Base-by-base conservation (phyloP, 495 filamentous ascomycete species). In the Daldinia caldariorum region DNA sequence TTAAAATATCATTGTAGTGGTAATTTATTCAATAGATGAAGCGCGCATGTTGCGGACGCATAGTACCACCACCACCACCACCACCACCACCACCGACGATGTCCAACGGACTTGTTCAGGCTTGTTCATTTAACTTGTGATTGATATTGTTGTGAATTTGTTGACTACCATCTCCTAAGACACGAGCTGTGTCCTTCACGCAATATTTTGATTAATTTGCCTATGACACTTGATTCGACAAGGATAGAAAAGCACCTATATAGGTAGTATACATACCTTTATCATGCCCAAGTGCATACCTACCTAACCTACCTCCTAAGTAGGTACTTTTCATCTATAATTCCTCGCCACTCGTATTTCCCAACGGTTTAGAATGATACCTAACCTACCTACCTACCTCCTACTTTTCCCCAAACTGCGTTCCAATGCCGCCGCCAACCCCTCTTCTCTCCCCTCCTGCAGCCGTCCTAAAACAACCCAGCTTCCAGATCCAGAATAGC, bases 1-100 rank as follows among this genome's bases (percentile, higher is more conserved):
- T 18, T 10, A 26, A 35, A 34, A 56, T 26, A 26, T 29, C 16
- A 45, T 7, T 61, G 20, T 61, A 67, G 63, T 63, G 63, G 55
- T 66, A 71, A 67, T 71, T 41, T 18, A 63, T 66, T 41, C 43
- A 61, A 71, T 71, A 67, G 6, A 67, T 55, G 58, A 66, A 22
- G 57, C 49, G 61, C 61, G 68, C 56, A 39, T 58, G 45, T 66
- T 41, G 29, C 16, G 22, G 43, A 49, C 41, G 63, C 55, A 22
- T 47, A 39, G 34, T 59, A 38, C 63, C 45, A 38, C 57, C 47
- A 13, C 39, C 26, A 26, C 63, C 45, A 38, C 57, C 47, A 13
- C 39, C 26, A 26, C 26, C 26, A 38, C 63, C 45, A 38, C 57
- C 47, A 13, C 39, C 37, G 10, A 50, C 14, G 9, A 67, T 67